phyloP scores from a whole-genome alignment of 2,329 filamentous ascomycete species.

The Trichophyton benhamiae region DNA sequence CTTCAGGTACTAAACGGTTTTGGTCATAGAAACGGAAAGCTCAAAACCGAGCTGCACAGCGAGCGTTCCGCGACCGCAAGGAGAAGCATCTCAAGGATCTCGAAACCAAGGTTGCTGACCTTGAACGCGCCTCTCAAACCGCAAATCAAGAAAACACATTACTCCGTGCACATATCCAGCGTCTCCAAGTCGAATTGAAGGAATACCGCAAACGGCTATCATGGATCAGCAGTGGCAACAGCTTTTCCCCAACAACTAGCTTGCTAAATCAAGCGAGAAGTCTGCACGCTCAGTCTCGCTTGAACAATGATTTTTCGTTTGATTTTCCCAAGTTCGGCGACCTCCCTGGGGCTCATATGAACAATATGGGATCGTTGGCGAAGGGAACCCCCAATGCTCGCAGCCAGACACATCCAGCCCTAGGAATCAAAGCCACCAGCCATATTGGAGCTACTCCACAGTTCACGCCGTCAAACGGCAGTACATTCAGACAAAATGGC shows the following conservation, averaged over 20 bases:
- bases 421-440: background rate
- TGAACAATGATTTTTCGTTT: conserved; percentile 78
- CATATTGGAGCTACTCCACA: background rate
- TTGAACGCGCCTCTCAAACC: conserved; percentile 70
- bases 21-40: conserved; percentile 53
- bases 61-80: conserved; percentile 88
- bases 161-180: conserved; percentile 76
- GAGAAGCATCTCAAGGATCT: conserved; percentile 55
- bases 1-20: conserved; percentile 14
- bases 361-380: conserved; percentile 22
- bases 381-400: background rate
- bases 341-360: conserved; percentile 46
- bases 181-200: conserved; percentile 68
- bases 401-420: conserved; percentile 1
- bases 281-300: conserved; percentile 45
- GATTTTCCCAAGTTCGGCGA: conserved; percentile 91
- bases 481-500: background rate
- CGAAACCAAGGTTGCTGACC: conserved; percentile 46
- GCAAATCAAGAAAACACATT: conserved; percentile 75
- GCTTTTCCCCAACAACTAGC: conserved; percentile 35
- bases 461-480: background rate
- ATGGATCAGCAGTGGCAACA: conserved; percentile 40
- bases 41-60: conserved; percentile 83
- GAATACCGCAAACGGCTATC: conserved; percentile 84
- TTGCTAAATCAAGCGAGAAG: conserved; percentile 35